phyloP scores from a whole-genome alignment of 2,329 filamentous ascomycete genomes.

The Penicillium sp. region DNA sequence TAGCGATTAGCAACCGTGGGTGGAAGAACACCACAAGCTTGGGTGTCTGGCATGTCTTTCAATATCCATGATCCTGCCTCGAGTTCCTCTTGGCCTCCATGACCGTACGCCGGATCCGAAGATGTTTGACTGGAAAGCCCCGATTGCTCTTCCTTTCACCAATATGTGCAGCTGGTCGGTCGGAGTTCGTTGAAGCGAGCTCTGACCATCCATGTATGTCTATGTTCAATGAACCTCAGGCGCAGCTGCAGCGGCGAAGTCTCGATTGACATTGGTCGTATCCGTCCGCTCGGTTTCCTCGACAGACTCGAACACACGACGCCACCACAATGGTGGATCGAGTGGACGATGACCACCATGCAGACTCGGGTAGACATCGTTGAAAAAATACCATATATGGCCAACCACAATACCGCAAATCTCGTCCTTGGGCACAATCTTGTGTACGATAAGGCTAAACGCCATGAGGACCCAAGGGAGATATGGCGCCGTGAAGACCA shows the following conservation, averaged over 20 bases:
- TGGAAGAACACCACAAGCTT: too few species aligned
- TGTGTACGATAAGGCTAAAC: constrained; percentile 87
- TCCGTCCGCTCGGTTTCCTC: constrained; percentile 18
- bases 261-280: constrained; percentile 27
- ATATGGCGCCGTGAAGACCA: constrained; percentile 91
- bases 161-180: too few species aligned
- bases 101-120: too few species aligned
- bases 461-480: constrained; percentile 92
- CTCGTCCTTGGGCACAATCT: constrained; percentile 86
- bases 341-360: constrained; percentile 79
- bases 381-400: constrained; percentile 97
- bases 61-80: too few species aligned
- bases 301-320: constrained; percentile 63
- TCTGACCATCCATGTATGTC: not conserved
- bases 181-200: too few species aligned
- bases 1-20: too few species aligned
- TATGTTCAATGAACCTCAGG: constrained; percentile 29
- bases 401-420: constrained; percentile 92
- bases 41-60: too few species aligned
- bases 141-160: too few species aligned
- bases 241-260: constrained; percentile 32
- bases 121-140: too few species aligned
- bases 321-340: constrained; percentile 87
- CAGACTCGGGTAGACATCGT: constrained; percentile 88
- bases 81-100: too few species aligned